phyloP scores from a whole-genome alignment of 257 asterid genomes.

The Solanum gracilifrons region DNA sequence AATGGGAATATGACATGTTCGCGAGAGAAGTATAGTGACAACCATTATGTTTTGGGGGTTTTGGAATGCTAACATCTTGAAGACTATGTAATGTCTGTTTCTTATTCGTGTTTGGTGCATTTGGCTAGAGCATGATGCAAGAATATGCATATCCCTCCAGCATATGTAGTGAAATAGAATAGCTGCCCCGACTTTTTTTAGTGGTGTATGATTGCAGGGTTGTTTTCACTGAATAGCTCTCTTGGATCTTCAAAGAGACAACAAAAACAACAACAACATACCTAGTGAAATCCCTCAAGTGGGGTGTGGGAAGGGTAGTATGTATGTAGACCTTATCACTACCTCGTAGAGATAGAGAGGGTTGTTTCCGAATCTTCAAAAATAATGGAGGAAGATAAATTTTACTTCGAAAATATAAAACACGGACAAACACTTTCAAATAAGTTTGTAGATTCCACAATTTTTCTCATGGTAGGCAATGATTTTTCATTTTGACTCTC shows the following conservation, averaged over 20 bases:
- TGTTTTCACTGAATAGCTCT: neutral
- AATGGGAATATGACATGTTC: neutral
- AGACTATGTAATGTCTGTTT: neutral
- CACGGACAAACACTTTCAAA: neutral
- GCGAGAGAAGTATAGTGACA: neutral
- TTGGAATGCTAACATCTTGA: neutral
- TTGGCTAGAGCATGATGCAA: neutral
- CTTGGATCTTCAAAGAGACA: neutral
- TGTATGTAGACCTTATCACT: too few relatives aligned
- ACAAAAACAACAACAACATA: too few relatives aligned
- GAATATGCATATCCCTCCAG: neutral
- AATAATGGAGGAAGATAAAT: neutral
- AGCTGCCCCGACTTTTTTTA: neutral
- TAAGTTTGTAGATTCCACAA: neutral
- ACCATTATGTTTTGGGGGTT: neutral
- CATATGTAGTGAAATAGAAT: neutral
- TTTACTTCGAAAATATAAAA: neutral
- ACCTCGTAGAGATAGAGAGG: too few relatives aligned
- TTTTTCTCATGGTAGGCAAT: neutral
- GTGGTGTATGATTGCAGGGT: neutral
- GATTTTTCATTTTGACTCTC: neutral
- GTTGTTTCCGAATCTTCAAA: neutral
- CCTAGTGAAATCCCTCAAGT: too few relatives aligned
- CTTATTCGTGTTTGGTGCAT: neutral
- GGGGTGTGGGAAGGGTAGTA: too few relatives aligned